Percentiles rank a stretch among this genome's conserved stretches.
Evolutionary conservation across 257 asterid genomes (phyloP).

Genomic region (Solanum corneliomulleri): DNA sequence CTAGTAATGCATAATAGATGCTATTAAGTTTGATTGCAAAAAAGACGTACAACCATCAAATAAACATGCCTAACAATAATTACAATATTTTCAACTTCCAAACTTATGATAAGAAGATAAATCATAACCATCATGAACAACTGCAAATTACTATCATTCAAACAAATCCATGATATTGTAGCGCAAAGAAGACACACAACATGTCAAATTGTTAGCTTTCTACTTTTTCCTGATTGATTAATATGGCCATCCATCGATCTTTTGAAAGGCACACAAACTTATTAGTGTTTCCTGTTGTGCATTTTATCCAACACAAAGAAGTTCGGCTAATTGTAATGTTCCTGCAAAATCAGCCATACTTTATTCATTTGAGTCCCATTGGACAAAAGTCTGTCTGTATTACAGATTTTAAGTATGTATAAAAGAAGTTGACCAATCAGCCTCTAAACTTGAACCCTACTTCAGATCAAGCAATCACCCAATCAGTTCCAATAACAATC

Average conservation of each 20-base stretch:
- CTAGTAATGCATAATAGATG: neutral
- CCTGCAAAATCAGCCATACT: neutral
- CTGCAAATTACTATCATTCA: neutral
- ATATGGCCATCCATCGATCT: neutral
- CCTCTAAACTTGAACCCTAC: neutral
- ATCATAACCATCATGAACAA: neutral
- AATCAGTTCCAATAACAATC: neutral
- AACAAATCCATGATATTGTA: neutral
- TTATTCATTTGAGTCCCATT: neutral
- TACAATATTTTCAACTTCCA: neutral
- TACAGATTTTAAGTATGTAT: neutral
- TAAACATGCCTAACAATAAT: neutral
- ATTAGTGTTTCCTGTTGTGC: neutral
- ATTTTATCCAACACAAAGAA: neutral
- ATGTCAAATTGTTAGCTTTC: neutral
- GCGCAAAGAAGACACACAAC: neutral
- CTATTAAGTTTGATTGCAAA: neutral
- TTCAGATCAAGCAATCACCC: neutral
- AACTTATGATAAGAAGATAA: neutral
- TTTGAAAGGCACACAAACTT: neutral
- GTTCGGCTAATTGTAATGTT: neutral
- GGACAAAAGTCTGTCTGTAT: neutral
- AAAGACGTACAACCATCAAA: neutral
- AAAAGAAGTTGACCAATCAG: neutral
- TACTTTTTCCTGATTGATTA: neutral